A percentile compares a stretch with the other conserved stretches of the same genome.
phyloP scores from a whole-genome alignment of 2,329 filamentous ascomycete genomes.

The Aspergillus oerlinghausenensis region DNA sequence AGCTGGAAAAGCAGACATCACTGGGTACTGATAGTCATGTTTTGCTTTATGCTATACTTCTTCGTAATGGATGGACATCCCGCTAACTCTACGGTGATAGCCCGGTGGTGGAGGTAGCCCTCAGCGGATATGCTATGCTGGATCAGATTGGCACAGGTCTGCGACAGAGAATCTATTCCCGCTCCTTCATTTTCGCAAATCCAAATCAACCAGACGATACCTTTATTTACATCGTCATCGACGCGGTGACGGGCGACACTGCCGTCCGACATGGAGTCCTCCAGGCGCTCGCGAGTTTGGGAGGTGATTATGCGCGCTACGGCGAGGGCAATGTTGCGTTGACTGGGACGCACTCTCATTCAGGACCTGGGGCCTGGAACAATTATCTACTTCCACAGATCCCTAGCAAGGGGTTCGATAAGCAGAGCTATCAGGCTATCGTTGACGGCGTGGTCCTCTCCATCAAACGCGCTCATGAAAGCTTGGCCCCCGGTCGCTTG shows the following conservation, averaged over 20 bases:
- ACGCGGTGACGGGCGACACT: conserved; percentile 83
- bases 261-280: conserved; percentile 84
- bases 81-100: conserved; percentile 32
- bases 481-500: conserved; percentile 64
- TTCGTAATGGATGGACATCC: neutral
- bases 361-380: conserved; percentile 86
- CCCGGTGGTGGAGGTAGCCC: conserved; percentile 82
- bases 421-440: conserved; percentile 82
- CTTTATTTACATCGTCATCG: conserved; percentile 82
- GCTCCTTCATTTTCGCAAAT: conserved; percentile 81
- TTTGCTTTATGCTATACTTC: neutral
- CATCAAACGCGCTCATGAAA: conserved; percentile 74
- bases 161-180: conserved; percentile 80
- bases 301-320: conserved; percentile 69
- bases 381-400: conserved; percentile 93
- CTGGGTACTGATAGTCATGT: conserved; percentile 47
- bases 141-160: conserved; percentile 77
- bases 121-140: conserved; percentile 89
- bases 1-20: conserved; percentile 68
- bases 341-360: conserved; percentile 89
- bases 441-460: conserved; percentile 80
- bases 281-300: conserved; percentile 64
- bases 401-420: conserved; percentile 78
- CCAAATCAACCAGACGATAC: conserved; percentile 62
- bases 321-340: conserved; percentile 77